A percentile compares a stretch with the other conserved stretches of the same genome.
Conservation (phyloP, 1,139 yeast genomes). For the Saccharomyces hybrid region DNA sequence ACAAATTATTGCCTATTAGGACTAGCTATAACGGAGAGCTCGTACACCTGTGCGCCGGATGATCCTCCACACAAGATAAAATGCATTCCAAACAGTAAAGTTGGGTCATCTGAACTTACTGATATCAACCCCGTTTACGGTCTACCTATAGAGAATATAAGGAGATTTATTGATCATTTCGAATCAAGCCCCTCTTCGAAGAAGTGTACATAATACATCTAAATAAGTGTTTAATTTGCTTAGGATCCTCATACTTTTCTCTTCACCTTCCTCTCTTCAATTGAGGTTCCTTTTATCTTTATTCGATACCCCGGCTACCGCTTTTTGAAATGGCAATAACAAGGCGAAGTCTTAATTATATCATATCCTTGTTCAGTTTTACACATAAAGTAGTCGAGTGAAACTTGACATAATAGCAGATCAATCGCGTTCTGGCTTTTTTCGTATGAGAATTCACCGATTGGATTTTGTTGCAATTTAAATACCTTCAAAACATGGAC, state of each 20-base stretch:
- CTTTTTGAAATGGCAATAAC: not conserved
- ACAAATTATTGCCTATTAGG: slow-evolving; percentile 82
- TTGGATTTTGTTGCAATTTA: slow-evolving; percentile 1
- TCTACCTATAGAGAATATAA: slow-evolving; percentile 35
- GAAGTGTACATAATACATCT: too few relatives aligned
- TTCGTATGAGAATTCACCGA: too few relatives aligned
- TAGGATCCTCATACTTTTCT: not conserved
- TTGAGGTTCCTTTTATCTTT: not conserved
- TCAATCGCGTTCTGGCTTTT: too few relatives aligned
- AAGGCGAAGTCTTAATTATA: not conserved
- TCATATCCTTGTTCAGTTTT: not conserved
- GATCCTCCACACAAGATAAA: slow-evolving; percentile 20
- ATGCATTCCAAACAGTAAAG: slow-evolving; percentile 10
- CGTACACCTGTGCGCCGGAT: slow-evolving; percentile 21
- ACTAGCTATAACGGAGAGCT: slow-evolving; percentile 56
- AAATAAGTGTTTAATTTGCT: not conserved
- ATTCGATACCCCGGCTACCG: not conserved
- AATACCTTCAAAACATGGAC: slow-evolving; percentile 13
- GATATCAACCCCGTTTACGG: slow-evolving; percentile 61
- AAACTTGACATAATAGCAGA: not conserved
- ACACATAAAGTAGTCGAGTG: too few relatives aligned
- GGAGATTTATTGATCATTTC: slow-evolving; percentile 17
- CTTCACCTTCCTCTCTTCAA: not conserved
- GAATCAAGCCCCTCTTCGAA: slow-evolving; percentile 8
- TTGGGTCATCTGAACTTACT: slow-evolving; percentile 17